phyloP scores from a whole-genome alignment of 2,329 filamentous ascomycete species.

The Cyanodermella asteris region DNA sequence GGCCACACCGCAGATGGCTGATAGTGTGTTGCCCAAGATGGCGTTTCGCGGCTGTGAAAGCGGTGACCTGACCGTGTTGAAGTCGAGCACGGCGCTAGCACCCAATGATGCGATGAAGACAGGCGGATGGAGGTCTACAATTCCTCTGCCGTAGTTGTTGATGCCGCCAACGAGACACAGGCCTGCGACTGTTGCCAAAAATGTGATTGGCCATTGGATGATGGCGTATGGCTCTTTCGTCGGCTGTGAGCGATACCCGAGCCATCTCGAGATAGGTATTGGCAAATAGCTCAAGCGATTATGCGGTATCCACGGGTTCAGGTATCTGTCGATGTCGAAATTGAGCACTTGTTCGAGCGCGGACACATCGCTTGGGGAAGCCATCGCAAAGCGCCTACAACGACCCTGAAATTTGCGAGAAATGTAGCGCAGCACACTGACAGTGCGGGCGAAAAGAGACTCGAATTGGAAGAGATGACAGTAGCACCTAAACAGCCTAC shows the following conservation, averaged over 20 bases:
- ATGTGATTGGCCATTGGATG: conserved; percentile 44
- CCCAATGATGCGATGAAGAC: conserved; percentile 25
- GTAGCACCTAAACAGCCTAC: no score
- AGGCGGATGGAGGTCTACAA: conserved; percentile 1
- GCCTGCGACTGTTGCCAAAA: conserved; percentile 27
- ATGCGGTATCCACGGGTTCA: conserved; percentile 48
- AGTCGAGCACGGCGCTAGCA: conserved; percentile 54
- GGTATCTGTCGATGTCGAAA: conserved; percentile 55
- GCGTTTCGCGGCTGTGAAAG: conserved; percentile 52
- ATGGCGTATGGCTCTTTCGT: conserved; percentile 23
- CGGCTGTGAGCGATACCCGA: conserved; percentile 34
- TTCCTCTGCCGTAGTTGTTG: background rate
- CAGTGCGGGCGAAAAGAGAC: no score
- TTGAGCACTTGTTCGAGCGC: no score
- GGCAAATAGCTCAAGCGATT: conserved; percentile 45
- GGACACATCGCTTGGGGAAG: no score
- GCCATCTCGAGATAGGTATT: conserved; percentile 40
- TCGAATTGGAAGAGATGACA: no score
- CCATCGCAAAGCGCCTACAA: no score
- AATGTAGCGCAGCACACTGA: no score
- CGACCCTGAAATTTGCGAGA: no score
- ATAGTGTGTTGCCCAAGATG: conserved; percentile 43
- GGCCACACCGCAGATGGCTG: conserved; percentile 36
- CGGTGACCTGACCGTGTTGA: conserved; percentile 48
- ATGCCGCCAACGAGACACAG: background rate